Base-by-base conservation (phyloP, 2,329 filamentous ascomycete genomes). In the Westerdykella ornata region DNA sequence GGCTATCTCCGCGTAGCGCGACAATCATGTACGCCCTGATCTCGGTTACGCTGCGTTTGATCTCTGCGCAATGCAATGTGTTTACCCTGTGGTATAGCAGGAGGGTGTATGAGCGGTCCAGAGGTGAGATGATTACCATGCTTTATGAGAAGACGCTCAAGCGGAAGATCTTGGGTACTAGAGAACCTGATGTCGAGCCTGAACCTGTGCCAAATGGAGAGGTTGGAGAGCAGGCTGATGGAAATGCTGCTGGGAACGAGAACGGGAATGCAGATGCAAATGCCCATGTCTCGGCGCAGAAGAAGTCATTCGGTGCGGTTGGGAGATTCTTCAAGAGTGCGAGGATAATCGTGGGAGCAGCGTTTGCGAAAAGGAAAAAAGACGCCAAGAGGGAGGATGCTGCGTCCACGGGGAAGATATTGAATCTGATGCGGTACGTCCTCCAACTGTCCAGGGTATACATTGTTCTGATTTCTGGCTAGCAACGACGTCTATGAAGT, bases 71-170 rank as follows among this genome's bases (percentile, higher is more conserved):
- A 52, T 77, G 77, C 0, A 74, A 74, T 4, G 79, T 88, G 0
- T 78, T 89, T 53, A 78, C 71, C 17, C 69, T 88, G 0, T 95
- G 88, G 88, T 94, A 84, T 57, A 80, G 81, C n/a, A 78, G 88
- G 49, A 80, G 89, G 45, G 79, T 79, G 19, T 95, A 95, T 53
- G 88, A 95, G 62, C 72, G 88, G 43, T 88, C 84, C 4, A 74
- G 88, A 36, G 88, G 88, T 4, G 88, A 94, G 65, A 79, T 90
- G 75, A 84, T 90, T 44, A 89, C 85, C 13, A 88, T 87, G 77
- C 73, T 89, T 11, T 88, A 87, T 54, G 84, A 88, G 54, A 90
- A 90, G 63, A 84, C 82, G 0, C 62, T 87, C 11, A 76, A 78
- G 8, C 69, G 84, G 5, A 87, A 87, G 62, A 78, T 54, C 35